Evolutionary conservation across 2,329 filamentous ascomycete species (phyloP).

Genomic region (Sclerotinia minor): DNA sequence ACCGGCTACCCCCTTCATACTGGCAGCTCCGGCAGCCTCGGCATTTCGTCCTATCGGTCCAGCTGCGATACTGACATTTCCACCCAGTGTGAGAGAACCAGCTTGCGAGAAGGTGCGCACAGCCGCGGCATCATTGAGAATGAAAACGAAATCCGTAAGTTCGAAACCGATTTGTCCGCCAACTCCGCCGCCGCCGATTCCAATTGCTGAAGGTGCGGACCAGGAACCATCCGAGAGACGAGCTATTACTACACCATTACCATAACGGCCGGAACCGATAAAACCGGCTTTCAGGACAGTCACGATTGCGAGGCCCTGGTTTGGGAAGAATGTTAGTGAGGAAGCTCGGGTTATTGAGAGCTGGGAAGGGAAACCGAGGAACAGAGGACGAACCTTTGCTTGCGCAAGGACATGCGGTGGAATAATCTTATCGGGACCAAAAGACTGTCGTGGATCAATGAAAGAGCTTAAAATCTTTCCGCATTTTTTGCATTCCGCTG

Average conservation of each 20-base stretch:
- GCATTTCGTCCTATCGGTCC: constrained; percentile 93
- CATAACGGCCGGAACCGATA: constrained; percentile 78
- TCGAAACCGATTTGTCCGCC: constrained; percentile 87
- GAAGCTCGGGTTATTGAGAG: not conserved
- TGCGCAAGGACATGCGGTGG: constrained; percentile 84
- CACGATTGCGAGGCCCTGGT: constrained; percentile 76
- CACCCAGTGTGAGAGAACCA: constrained; percentile 87
- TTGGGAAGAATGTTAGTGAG: constrained; percentile 25
- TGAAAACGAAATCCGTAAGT: constrained; percentile 94
- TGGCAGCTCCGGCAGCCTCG: constrained; percentile 92
- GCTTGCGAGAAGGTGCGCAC: constrained; percentile 93
- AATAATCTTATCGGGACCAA: constrained; percentile 96
- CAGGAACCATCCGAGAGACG: constrained; percentile 74
- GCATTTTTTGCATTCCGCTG: constrained; percentile 97
- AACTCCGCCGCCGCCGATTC: constrained; percentile 77
- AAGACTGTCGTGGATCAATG: constrained; percentile 87
- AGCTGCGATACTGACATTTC: constrained; percentile 93
- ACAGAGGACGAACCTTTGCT: constrained; percentile 67
- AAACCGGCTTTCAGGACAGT: constrained; percentile 87
- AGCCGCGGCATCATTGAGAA: constrained; percentile 86
- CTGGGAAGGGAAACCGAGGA: not conserved
- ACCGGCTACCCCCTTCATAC: constrained; percentile 81
- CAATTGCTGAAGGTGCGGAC: constrained; percentile 80
- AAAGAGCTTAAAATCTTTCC: constrained; percentile 95
- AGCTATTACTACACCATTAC: constrained; percentile 79